These are phyloP conservation scores for Domatiomyces catenatus DNA, from an alignment of 2,329 filamentous ascomycete species.

Conservation along the genomic window DNA sequence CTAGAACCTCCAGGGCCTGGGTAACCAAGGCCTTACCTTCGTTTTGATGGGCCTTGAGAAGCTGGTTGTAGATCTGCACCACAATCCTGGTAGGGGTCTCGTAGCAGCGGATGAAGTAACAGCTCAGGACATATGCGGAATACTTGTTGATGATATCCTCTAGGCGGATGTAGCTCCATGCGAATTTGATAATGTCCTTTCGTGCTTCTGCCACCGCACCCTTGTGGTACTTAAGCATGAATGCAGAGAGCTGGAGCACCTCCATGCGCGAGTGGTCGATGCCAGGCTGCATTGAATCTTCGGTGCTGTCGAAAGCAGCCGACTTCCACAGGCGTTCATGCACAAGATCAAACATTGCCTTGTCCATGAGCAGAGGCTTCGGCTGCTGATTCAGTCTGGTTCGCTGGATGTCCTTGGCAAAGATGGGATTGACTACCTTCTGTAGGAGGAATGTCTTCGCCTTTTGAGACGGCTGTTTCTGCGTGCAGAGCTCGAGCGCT, in stretches of 20 bases:
- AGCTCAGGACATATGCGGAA: conserved; percentile 89
- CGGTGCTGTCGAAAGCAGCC: conserved; percentile 62
- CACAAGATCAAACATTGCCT: conserved; percentile 72
- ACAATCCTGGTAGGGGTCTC: conserved; percentile 95
- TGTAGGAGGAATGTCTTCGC: conserved; percentile 87
- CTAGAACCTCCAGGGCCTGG: conserved; percentile 84
- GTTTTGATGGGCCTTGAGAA: conserved; percentile 85
- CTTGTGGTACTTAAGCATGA: conserved; percentile 91
- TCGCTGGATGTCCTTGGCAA: conserved; percentile 89
- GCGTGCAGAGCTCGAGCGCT: conserved; percentile 75
- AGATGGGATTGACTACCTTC: conserved; percentile 84
- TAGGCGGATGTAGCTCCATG: conserved; percentile 95
- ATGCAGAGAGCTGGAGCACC: conserved; percentile 79
- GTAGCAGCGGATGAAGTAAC: conserved; percentile 93
- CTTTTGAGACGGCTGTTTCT: conserved; percentile 64
- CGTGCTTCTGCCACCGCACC: conserved; percentile 74
- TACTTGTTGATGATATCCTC: conserved; percentile 99
- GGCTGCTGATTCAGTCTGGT: conserved; percentile 49
- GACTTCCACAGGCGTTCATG: conserved; percentile 90
- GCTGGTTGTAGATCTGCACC: conserved; percentile 80
- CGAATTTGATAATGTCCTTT: conserved; percentile 98
- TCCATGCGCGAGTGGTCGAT: conserved; percentile 96
- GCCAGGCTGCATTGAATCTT: conserved; percentile 69
- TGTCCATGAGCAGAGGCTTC: conserved; percentile 65
- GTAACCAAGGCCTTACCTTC: conserved; percentile 85